Evolutionary conservation across 805 yeast species (phyloP), one percentile per base, ranked within the genome.

Genomic region (Metschnikowia aberdeeniae): DNA sequence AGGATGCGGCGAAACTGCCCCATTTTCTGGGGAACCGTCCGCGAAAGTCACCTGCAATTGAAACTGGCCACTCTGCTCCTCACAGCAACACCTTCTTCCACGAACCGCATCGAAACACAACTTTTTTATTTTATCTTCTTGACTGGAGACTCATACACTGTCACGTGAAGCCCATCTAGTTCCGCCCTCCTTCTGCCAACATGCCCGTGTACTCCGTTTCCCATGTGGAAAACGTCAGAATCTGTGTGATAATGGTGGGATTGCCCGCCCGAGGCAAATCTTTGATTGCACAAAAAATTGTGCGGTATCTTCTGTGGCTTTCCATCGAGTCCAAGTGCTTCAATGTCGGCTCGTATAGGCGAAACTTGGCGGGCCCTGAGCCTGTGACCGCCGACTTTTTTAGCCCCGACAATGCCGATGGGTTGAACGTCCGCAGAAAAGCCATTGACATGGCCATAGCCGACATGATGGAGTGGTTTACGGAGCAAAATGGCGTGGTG

Each of bases 211-310:
- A 77, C 55, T 70, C 79, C 10, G 70, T 78, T 31, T 73, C 80
- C 20, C 81, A 78, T 50, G 83, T 81, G 30, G 87, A 82, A 56
- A 84, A 85, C 59, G 75, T 84, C 42, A 76, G 89, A 51, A 81
- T 88, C 26, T 88, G 95, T 69, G 96, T 88, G 34, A 83, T 88
- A 14, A 86, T 88, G 86, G 93, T 86, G 32, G 95, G 95, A 1
- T 68, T 86, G 33, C 95, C 95, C 10, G 92, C 93, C 11, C 77
- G 98, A 46, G 99, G 99, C 3, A 93, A 93, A 64, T 86, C 96
- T 3, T 82, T 89, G 64, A 92, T 93, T 51, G 89, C 98, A 3
- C 96, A 89, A 61, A 93, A 92, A 62, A 85, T 93, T 43, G 96
- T 92, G 28, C 77, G 98, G 38, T 93, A 92, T 60, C 74, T 93